Evolutionary conservation across 768 basidiomycete species (phyloP).

Genomic region (Trichaptum fuscoviolaceum): DNA sequence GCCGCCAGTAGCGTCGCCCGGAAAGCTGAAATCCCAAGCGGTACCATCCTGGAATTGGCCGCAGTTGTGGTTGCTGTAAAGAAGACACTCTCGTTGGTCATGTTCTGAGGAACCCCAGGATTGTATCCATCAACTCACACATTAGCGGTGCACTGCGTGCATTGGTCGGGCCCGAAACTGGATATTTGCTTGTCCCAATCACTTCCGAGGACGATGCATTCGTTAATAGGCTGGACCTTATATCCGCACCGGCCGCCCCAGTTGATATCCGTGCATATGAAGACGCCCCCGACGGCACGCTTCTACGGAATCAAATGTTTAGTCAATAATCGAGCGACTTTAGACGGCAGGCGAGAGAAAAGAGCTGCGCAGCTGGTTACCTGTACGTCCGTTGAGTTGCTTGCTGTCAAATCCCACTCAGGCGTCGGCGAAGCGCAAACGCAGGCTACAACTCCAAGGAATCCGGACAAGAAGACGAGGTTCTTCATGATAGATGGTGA

Average conservation of each 20-base stretch:
- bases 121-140: background rate
- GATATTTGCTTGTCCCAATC: conserved; percentile 6
- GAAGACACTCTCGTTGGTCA: background rate
- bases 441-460: background rate
- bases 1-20: background rate
- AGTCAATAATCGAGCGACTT: background rate
- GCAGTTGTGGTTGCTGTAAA: background rate
- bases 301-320: background rate
- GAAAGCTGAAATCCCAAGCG: background rate
- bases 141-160: background rate
- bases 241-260: conserved; percentile 5
- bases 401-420: background rate
- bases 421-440: background rate
- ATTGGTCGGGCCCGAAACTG: conserved; percentile 2
- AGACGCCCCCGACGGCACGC: background rate
- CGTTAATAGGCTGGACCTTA: conserved; percentile 5
- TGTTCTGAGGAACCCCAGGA: background rate
- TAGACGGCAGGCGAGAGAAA: background rate
- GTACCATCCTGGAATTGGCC: background rate
- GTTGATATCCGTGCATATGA: conserved; percentile 5
- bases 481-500: background rate
- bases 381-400: background rate
- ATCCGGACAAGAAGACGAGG: background rate
- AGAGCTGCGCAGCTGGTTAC: background rate
- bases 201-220: conserved; percentile 2